phyloP scores from a whole-genome alignment of 352 stramenopile species.

The Globisporangium cederbergense region DNA sequence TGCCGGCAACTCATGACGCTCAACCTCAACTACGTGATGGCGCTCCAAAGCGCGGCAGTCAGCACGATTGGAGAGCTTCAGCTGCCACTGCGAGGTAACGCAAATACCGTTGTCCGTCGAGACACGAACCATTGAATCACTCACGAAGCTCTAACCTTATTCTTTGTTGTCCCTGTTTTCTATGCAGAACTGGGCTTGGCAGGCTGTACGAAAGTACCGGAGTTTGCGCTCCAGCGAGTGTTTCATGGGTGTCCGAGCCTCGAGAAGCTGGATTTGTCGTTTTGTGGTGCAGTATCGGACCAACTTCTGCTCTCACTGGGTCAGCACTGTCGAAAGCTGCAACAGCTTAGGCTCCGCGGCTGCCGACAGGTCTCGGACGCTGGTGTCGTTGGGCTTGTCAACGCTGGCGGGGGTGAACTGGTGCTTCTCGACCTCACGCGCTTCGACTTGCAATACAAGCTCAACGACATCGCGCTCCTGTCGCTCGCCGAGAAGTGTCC shows the following conservation, averaged over 20 bases:
- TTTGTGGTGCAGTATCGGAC: slow-evolving; percentile 78
- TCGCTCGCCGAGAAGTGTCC: slow-evolving; percentile 63
- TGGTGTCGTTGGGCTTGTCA: slow-evolving; percentile 75
- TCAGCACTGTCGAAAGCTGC: slow-evolving; percentile 55
- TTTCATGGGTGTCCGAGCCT: slow-evolving; percentile 71
- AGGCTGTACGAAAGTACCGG: slow-evolving; percentile 70
- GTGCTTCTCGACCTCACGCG: slow-evolving; percentile 76
- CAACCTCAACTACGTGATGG: slow-evolving; percentile 52
- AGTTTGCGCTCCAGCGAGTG: slow-evolving; percentile 81
- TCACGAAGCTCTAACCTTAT: not conserved
- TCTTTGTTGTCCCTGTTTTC: not conserved
- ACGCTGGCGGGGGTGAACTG: slow-evolving; percentile 58
- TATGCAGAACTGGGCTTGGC: slow-evolving; percentile 55
- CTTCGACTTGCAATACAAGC: slow-evolving; percentile 88
- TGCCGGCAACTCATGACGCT: slow-evolving; percentile 52
- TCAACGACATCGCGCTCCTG: slow-evolving; percentile 90
- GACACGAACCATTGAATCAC: not conserved
- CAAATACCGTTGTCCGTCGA: not conserved
- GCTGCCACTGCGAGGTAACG: slow-evolving; percentile 46
- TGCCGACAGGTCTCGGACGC: slow-evolving; percentile 88
- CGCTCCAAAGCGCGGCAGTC: slow-evolving; percentile 46
- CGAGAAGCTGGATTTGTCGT: slow-evolving; percentile 74
- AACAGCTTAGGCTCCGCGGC: slow-evolving; percentile 63
- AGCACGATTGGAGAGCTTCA: slow-evolving; percentile 51
- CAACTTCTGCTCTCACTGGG: slow-evolving; percentile 69